Base-by-base conservation (phyloP, 2,329 filamentous ascomycete genomes). In the Aspergillus fumigatus region DNA sequence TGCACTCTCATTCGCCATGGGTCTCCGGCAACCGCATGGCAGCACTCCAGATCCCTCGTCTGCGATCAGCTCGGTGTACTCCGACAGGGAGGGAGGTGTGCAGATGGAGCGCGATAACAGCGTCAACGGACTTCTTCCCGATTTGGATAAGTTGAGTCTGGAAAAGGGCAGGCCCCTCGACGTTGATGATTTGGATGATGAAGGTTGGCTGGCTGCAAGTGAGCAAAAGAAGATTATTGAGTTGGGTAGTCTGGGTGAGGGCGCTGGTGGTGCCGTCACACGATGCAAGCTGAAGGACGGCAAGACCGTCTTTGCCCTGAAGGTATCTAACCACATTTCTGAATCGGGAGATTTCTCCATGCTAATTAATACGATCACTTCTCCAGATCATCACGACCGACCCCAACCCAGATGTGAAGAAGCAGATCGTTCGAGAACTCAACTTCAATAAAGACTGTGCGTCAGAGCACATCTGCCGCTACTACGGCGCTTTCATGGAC, bases 401-500 rank as follows among this genome's bases (percentile, higher is more conserved):
- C 71, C 94, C 94, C 2, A 94, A 99, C 66, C 93, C 94, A 11
- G 93, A 97, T 71, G 91, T 97, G 59, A 97, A 97, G 81, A 97
- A 96, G 73, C 94, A 99, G 76, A 99, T 99, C 66, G 85, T 97
- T 58, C 89, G 94, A 70, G 94, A 99, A 74, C 82, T 99, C 53
- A 90, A 90, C 60, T 99, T 97, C 82, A 99, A 99, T 82, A 97
- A 97, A 76, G 90, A 92, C 64, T 97, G 94, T 72, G 92, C 90
- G 5, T 97, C 92, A 4, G 88, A 94, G 58, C 92, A 97, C 73
- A 99, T 99, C 68, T 99, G 94, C 77, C 87, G 89, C 61, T 99
- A 99, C 77, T 99, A 97, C 69, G 94, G 94, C 61, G 93, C 93
- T 43, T 99, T 97, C 72, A 90, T 95, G 72, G 93, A 99, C 71